Percentiles rank a stretch among this genome's conserved stretches.
phyloP scores from a whole-genome alignment of 108 stramenopile genomes.

The Cyclotella distinguenda region DNA sequence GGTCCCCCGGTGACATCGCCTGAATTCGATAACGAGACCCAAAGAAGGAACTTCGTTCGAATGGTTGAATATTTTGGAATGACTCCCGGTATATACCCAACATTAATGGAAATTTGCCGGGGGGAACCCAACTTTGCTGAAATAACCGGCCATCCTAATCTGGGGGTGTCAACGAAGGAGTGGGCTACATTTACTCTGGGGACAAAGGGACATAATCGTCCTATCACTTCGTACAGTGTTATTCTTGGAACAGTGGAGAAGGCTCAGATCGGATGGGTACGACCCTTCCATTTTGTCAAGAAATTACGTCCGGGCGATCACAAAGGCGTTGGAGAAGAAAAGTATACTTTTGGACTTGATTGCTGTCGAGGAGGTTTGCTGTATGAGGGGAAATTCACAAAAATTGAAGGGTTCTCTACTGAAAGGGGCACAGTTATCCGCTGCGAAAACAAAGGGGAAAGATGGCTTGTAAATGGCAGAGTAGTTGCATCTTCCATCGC shows the following conservation, averaged over 20 bases:
- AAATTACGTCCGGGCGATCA: conserved; percentile 40
- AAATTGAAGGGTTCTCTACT: conserved; percentile 38
- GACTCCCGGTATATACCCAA: conserved; percentile 53
- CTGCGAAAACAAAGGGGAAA: conserved; percentile 40
- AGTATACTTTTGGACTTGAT: conserved; percentile 45
- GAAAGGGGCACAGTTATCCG: conserved; percentile 42
- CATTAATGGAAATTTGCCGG: conserved; percentile 46
- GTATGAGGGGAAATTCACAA: conserved; percentile 47
- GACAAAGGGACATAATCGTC: conserved; percentile 44
- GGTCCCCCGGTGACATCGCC: conserved; percentile 44
- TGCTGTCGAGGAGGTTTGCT: conserved; percentile 43
- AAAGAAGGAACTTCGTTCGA: conserved; percentile 45
- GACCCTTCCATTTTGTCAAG: conserved; percentile 38
- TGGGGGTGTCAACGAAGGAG: conserved; percentile 30
- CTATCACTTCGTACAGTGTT: conserved; percentile 44
- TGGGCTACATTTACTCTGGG: conserved; percentile 48
- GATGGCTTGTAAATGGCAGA: conserved; percentile 45
- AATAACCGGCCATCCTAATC: conserved; percentile 32
- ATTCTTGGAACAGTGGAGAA: conserved; percentile 46
- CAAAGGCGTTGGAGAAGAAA: conserved; percentile 50
- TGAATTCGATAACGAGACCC: conserved; percentile 26
- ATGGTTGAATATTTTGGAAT: conserved; percentile 66
- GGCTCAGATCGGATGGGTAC: conserved; percentile 44
- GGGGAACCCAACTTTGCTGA: conserved; percentile 32
- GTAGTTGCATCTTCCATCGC: conserved; percentile 44